Evolutionary conservation across 495 filamentous ascomycete genomes (phyloP), one percentile per base, ranked within the genome.

Genomic region (Sordaria brevicollis): DNA sequence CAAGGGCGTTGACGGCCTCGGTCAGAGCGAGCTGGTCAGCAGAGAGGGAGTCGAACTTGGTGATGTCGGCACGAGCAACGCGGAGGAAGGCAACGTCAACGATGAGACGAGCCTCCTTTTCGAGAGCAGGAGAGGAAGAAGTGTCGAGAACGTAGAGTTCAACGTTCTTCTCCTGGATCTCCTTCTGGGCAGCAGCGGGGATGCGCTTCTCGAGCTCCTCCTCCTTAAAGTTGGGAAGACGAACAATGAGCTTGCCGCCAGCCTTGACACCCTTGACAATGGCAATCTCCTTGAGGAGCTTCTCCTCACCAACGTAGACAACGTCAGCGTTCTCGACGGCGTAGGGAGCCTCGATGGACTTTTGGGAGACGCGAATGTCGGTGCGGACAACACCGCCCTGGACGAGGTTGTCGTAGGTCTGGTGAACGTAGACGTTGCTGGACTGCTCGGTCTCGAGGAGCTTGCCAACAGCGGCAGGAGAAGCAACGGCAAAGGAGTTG

Each of bases 201-300:
- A 99, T 84, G 75, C 90, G 93, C 85, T 94, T 97, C 81, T 97
- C 96, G 4, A 94, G 77, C 35, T 97, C 94, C 34, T 94, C 94
- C 65, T 92, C 88, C 80, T 94, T 96, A 71, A 91, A 85, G 67
- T 88, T 90, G 11, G 92, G 86, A 19, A 92, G 84, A 71, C 87
- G 92, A 7, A 97, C 71, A 69, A 98, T 85, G 54, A 99, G 71
- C 70, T 88, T 90, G 38, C 89, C 91, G 67, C 87, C 87, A 33
- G 84, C 78, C 82, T 92, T 94, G 65, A 93, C 81, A 34, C 86
- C 91, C 68, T 86, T 84, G 11, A 93, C 75, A 33, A 95, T 81
- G 73, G 92, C 89, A 68, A 96, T 84, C 6, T 91, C 88, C 43
- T 89, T 87, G 15, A 98, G 82, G 1, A 99, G 83, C 74, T 90